Percentiles rank a stretch among this genome's conserved stretches.
Conservation (phyloP, 2,329 filamentous ascomycete genomes). For the Diaporthe vaccinii region DNA sequence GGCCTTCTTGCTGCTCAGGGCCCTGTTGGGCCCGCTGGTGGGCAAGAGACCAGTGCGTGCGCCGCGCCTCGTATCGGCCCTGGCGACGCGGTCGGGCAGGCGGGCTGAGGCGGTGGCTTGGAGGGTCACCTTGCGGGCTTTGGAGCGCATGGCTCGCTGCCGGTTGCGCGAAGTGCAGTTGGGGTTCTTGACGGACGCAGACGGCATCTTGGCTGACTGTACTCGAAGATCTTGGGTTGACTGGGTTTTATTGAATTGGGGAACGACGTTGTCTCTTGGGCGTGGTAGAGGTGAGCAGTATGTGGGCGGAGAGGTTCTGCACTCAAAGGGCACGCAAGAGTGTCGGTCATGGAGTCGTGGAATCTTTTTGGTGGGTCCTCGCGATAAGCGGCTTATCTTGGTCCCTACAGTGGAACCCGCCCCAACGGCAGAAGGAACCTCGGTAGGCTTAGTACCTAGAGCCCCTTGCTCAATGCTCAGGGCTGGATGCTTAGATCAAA, state of each 20-base stretch:
- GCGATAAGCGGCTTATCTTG: slow-evolving; percentile 32
- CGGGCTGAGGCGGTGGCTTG: slow-evolving; percentile 54
- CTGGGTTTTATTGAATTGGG: no score
- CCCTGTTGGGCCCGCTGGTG: slow-evolving; percentile 66
- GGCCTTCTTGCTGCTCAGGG: slow-evolving; percentile 68
- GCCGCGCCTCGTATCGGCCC: slow-evolving; percentile 61
- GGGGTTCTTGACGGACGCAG: slow-evolving; percentile 70
- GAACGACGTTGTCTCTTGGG: not conserved
- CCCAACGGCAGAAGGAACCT: not conserved
- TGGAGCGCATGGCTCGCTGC: slow-evolving; percentile 60
- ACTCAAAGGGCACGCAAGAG: not conserved
- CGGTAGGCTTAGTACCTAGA: not conserved
- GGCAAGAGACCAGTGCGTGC: slow-evolving; percentile 67
- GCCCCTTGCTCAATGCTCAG: not conserved
- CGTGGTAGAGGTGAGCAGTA: not conserved
- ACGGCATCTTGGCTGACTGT: slow-evolving; percentile 60
- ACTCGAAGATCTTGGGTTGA: not conserved
- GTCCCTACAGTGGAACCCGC: no score
- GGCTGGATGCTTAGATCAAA: not conserved
- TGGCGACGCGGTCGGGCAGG: slow-evolving; percentile 42
- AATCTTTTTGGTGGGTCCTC: slow-evolving; percentile 29
- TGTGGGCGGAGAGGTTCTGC: not conserved
- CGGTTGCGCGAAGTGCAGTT: slow-evolving; percentile 70
- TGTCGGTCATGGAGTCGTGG: not conserved
- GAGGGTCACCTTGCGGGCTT: slow-evolving; percentile 58